Evolutionary conservation across 768 basidiomycete species (phyloP), one percentile per base, ranked within the genome.

Genomic region (Tylopilus cervinicoccineus): DNA sequence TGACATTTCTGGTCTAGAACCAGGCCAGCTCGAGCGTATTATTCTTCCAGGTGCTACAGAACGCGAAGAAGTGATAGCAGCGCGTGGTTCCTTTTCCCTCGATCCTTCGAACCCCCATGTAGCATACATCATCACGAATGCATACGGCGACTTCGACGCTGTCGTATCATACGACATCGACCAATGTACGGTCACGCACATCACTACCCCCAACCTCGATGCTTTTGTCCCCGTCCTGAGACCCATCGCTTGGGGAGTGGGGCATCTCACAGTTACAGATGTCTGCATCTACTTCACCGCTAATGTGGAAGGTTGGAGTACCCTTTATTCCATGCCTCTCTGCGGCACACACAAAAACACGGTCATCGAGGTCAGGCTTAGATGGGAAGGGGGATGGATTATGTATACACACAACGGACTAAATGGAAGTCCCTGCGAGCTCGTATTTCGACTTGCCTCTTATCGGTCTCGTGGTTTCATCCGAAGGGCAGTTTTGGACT

Each of bases 261-360:
- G 16, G 4, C 27, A 46, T 19, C 62, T 71, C 17, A 36, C 48
- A 4, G 61, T 68, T 47, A 62, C 67, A 0, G 39, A 59, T 1
- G 51, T 57, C 11, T 64, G 56, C 40, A 51, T 70, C 8, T 59
- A 70, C 50, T 70, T 74, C 29, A 51, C 43, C 0, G 70, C 70
- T 8, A 75, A 75, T 41, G 64, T 70, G 27, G 71, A 72, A 19
- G 73, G 73, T 4, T 74, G 68, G 63, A 58, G 46, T 38, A 56
- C 51, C 24, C 41, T 68, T 36, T 62, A 64, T 53, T 52, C 60
- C 6, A 57, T 61, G 61, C 68, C 65, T 8, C 56, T 72, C 36
- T 57, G 24, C 5, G 71, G 68, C 28, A 50, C 53, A 6, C 51
- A 62, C 24, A 59, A 57, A 43, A 56, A 64, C 24, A 52, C 51